Base-by-base conservation (phyloP, 331 rosid species). In the Stylosanthes scabra region DNA sequence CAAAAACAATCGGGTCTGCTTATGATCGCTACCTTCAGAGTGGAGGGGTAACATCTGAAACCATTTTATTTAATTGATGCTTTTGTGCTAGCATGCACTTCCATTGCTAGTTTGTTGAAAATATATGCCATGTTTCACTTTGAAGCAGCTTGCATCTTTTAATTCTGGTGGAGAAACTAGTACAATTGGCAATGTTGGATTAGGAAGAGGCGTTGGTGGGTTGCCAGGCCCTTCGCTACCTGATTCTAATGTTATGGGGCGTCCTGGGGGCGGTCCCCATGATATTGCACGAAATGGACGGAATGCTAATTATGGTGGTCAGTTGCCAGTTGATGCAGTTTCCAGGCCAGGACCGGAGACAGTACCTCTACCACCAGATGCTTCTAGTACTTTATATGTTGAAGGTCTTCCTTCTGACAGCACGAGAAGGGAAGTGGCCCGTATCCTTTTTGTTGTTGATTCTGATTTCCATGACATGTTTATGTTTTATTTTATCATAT, bases 371-470 rank as follows among this genome's bases (percentile, higher is more conserved):
- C 98, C 98, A 25, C 89, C 87, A 47, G 98, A 90, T 82, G 97
- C 97, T 70, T 86, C 98, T 49, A 88, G 83, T 83, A 93, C 98
- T 70, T 81, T 93, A 64, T 93, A 92, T 75, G 92, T 90, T 81
- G 98, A 92, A 87, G 96, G 98, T 50, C 98, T 90, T 78, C 98
- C 96, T 51, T 63, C 95, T 56, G 98, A 93, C 83, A 75, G 93
- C 88, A 77, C 93, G 5, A 89, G 78, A 82, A 83, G 98, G 71
- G 98, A 93, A 83, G 98, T 93, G 66, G 93, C 98, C 27, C 93
- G 93, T 93, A 90, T 90, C 98, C 88, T 90, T 90, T n/a, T 80
- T 47, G 47, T 67, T 52, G 58, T 14, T 46, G 13, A 11, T 46
- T 44, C 50, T 15, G 16, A 11, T 34, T 34, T 34, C 4, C 39